Evolutionary conservation across 2,329 filamentous ascomycete genomes (phyloP).

Genomic region (Domatiomyces globalis): DNA sequence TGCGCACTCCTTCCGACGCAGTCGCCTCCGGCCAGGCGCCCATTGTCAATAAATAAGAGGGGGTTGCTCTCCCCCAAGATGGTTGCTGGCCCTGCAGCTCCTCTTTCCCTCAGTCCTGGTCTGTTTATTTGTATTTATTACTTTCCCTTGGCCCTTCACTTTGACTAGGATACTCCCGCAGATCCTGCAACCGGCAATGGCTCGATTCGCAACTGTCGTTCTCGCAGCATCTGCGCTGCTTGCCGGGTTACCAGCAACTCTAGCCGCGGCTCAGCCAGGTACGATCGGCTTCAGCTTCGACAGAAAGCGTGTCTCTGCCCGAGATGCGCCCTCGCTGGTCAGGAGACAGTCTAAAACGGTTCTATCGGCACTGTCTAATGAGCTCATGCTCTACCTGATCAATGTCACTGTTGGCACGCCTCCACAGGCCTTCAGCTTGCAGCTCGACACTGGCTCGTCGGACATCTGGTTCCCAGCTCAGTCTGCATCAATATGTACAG

Average conservation of each 20-base stretch:
- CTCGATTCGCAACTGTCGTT: conserved; percentile 1
- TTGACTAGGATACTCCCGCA: neutral
- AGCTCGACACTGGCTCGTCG: conserved; percentile 55
- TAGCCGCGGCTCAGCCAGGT: conserved; percentile 6
- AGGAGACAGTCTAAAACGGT: conserved; percentile 14
- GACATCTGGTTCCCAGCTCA: conserved; percentile 45
- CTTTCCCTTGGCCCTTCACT: neutral
- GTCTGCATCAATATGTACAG: conserved; percentile 15
- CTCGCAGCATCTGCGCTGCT: conserved; percentile 9
- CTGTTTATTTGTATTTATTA: neutral
- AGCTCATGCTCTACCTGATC: conserved; percentile 42
- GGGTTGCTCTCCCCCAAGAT: too few species aligned
- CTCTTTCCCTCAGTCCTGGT: neutral
- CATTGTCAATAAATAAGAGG: too few species aligned
- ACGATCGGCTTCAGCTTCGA: conserved; percentile 14
- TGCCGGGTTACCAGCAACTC: conserved; percentile 6
- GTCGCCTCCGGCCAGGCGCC: too few species aligned
- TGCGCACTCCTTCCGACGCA: too few species aligned
- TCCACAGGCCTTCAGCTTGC: conserved; percentile 41
- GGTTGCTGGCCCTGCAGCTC: neutral
- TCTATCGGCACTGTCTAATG: conserved; percentile 12
- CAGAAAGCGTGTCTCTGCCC: conserved; percentile 7
- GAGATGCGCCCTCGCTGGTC: conserved; percentile 5
- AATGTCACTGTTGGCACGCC: conserved; percentile 52
- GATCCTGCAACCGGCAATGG: neutral